A percentile compares a stretch with the other conserved stretches of the same genome.
Evolutionary conservation across 2,329 filamentous ascomycete genomes (phyloP).

Genomic region (Trematosphaeria pertusa): DNA sequence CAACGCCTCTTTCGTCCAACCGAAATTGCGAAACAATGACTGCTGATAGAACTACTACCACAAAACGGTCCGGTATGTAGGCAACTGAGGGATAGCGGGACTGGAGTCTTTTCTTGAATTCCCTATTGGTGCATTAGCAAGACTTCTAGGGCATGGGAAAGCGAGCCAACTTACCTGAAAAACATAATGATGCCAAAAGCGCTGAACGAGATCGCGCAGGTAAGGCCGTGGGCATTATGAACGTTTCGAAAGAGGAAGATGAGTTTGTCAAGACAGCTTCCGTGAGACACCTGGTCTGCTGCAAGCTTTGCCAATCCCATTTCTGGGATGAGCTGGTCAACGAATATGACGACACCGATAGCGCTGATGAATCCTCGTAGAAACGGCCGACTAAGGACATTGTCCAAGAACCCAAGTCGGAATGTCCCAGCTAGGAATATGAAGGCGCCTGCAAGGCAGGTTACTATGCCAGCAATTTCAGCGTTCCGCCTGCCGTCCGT

Average conservation of each 20-base stretch:
- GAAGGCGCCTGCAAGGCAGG: constrained; percentile 84
- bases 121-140: constrained; percentile 56
- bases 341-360: constrained; percentile 93
- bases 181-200: constrained; percentile 91
- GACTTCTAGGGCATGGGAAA: background rate
- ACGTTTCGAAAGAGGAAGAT: constrained; percentile 76
- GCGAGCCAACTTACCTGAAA: constrained; percentile 66
- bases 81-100: constrained; percentile 80
- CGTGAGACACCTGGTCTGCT: constrained; percentile 75
- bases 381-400: constrained; percentile 90
- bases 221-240: constrained; percentile 73
- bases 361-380: constrained; percentile 95
- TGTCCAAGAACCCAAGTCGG: constrained; percentile 90
- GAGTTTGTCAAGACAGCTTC: constrained; percentile 86
- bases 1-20: constrained; percentile 82
- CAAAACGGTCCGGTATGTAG: constrained; percentile 89
- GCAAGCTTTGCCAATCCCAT: constrained; percentile 76
- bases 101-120: constrained; percentile 81
- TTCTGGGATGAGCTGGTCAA: constrained; percentile 93
- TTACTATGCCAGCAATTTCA: constrained; percentile 84
- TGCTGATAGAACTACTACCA: constrained; percentile 85
- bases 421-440: constrained; percentile 88
- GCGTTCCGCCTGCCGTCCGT: constrained; percentile 77
- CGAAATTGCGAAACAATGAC: constrained; percentile 76
- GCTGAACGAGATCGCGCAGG: constrained; percentile 75